Evolutionary conservation across 805 yeast species (phyloP), one percentile per base, ranked within the genome.

Genomic region (Starmera dryadoides): DNA sequence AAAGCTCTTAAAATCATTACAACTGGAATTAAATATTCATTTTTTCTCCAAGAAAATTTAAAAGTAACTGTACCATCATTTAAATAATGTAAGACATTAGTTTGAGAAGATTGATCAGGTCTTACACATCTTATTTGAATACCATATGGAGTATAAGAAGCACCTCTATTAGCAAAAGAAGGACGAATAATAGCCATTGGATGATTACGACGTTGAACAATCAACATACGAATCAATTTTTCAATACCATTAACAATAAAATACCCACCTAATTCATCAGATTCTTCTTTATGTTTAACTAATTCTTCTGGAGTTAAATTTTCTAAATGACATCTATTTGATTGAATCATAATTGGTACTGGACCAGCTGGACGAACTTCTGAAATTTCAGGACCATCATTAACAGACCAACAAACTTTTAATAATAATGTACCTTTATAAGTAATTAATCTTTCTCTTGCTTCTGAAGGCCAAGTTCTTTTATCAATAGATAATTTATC

Each of bases 131-230:
- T 79, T 45, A 93, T 83, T 68, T 89, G 97, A 45, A 93, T 79
- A 80, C 98, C 98, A 51, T 64, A 93, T 43, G 80, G 79, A 31
- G 96, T 70, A 65, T 93, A 93, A 7, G 86, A 65, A 6, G 91
- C 83, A 55, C 98, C 98, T 73, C 98, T 82, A 66, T 88, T 88
- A 37, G 81, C 82, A 57, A 91, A 93, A 10, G 95, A 85, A 26
- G 96, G 94, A 68, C 98, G 86, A 43, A 88, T 82, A 53, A 93
- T 79, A 11, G 98, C 98, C 96, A 93, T 87, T 19, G 98, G 95
- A 59, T 89, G 97, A 61, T 93, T 93, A 64, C 98, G 77, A 62
- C 98, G 81, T 66, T 91, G 98, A 16, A 93, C 97, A 69, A 93
- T 87, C 62, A 93, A 77, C 98, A 93, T 87, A 67, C 98, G 86